Evolutionary conservation across 2,329 filamentous ascomycete genomes (phyloP).

Genomic region (Sporothrix protearum): DNA sequence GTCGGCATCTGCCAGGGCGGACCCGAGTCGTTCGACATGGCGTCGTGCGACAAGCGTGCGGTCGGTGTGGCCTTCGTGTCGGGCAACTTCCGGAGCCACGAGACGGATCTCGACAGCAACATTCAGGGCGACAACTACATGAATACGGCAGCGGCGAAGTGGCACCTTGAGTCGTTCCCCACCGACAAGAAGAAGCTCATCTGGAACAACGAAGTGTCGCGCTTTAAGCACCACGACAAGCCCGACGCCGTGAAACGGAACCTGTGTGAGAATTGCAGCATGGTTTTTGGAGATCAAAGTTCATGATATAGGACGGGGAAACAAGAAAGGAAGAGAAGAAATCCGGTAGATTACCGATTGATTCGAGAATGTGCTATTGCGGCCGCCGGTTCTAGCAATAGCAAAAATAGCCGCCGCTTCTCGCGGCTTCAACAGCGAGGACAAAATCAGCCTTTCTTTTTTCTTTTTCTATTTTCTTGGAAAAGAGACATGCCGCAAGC

Average conservation of each 20-base stretch:
- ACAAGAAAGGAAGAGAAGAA: no score
- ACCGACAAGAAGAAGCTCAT: constrained; percentile 17
- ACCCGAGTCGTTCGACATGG: constrained; percentile 17
- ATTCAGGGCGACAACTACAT: constrained; percentile 23
- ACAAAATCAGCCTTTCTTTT: no score
- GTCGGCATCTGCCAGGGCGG: constrained; percentile 21
- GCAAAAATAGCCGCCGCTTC: no score
- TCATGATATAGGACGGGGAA: no score
- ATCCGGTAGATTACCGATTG: no score
- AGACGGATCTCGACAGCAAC: constrained; percentile 20
- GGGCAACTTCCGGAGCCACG: constrained; percentile 17
- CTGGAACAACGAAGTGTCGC: constrained; percentile 19
- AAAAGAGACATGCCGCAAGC: no score
- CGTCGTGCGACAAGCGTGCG: constrained; percentile 11
- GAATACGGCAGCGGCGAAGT: constrained; percentile 15
- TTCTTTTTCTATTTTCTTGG: no score
- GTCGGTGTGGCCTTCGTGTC: constrained; percentile 20
- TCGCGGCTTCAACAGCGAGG: no score
- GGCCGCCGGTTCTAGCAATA: no score
- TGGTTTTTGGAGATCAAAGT: background rate
- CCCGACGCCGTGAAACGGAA: constrained; percentile 15
- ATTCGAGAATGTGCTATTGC: no score
- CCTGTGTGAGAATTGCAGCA: constrained; percentile 17
- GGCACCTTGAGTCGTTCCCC: constrained; percentile 20
- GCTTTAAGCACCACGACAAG: constrained; percentile 18